phyloP scores from a whole-genome alignment of 257 asterid species.

The Marsdenia floribunda region DNA sequence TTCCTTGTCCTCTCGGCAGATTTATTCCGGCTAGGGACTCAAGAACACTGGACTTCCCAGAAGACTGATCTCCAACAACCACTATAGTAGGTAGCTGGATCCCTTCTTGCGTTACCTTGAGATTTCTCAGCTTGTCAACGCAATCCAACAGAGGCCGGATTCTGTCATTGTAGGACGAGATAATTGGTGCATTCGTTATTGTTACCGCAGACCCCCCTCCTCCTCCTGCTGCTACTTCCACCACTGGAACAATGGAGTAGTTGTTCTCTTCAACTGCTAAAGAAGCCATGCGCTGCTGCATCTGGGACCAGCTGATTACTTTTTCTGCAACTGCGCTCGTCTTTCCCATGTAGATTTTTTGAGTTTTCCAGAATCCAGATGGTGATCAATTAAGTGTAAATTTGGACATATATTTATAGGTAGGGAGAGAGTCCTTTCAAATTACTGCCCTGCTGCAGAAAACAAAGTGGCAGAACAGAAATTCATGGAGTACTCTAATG shows the following conservation, averaged over 20 bases:
- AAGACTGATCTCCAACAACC: constrained; percentile 25
- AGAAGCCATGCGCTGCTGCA: not conserved
- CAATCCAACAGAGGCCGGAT: constrained; percentile 12
- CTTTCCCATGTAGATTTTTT: not conserved
- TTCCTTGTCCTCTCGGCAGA: constrained; percentile 20
- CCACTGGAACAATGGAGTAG: not conserved
- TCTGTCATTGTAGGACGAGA: constrained; percentile 6
- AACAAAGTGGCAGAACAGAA: too few relatives aligned
- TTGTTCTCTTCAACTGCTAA: not conserved
- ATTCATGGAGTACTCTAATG: too few relatives aligned
- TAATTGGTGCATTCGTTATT: not conserved
- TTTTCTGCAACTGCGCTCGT: not conserved
- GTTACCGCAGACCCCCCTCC: not conserved
- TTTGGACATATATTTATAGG: too few relatives aligned
- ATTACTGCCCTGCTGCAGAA: too few relatives aligned
- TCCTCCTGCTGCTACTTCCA: not conserved
- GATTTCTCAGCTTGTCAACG: constrained; percentile 13
- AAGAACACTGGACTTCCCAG: constrained; percentile 15
- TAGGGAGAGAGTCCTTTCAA: too few relatives aligned
- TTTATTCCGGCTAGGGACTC: constrained; percentile 20
- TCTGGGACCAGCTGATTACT: not conserved
- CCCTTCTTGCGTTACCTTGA: constrained; percentile 18
- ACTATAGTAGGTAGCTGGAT: constrained; percentile 21
- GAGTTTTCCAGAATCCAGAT: too few relatives aligned
- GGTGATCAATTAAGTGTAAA: too few relatives aligned